Evolutionary conservation across 2,329 filamentous ascomycete species (phyloP).

Genomic region (Hypoxylon sp.): DNA sequence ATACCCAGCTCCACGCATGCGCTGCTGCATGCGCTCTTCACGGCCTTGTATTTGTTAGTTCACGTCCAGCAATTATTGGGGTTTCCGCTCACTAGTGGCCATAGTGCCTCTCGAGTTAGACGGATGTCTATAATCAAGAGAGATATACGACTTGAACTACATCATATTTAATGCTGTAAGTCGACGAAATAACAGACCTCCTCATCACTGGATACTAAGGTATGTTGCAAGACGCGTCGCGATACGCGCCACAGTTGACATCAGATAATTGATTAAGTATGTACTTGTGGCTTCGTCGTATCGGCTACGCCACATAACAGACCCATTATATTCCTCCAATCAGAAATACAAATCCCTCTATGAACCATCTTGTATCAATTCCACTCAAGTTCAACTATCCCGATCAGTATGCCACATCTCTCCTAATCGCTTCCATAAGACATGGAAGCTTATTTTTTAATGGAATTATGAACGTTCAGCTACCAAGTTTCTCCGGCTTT

Average conservation of each 20-base stretch:
- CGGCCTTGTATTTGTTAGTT: conserved; percentile 61
- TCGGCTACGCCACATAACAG: background rate
- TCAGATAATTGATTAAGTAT: conserved; percentile 14
- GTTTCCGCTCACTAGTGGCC: conserved; percentile 55
- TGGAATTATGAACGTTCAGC: no score
- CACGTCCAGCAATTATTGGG: background rate
- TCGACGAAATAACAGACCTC: background rate
- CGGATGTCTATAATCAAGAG: background rate
- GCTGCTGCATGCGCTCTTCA: conserved; percentile 74
- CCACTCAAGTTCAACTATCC: background rate
- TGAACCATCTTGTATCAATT: background rate
- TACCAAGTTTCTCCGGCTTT: no score
- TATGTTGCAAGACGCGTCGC: conserved; percentile 38
- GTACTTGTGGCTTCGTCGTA: conserved; percentile 1
- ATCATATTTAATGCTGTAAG: conserved; percentile 3
- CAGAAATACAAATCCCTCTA: background rate
- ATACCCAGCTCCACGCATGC: conserved; percentile 76
- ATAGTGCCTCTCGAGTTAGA: conserved; percentile 42
- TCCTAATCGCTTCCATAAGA: no score
- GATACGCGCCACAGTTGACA: conserved; percentile 37
- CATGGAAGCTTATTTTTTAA: no score
- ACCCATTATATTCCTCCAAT: background rate
- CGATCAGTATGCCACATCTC: background rate
- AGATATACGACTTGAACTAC: background rate
- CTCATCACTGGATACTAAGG: background rate